Evolutionary conservation across 1,139 yeast species (phyloP), one percentile per base, ranked within the genome.

Genomic region (Hyphopichia khmerensis): DNA sequence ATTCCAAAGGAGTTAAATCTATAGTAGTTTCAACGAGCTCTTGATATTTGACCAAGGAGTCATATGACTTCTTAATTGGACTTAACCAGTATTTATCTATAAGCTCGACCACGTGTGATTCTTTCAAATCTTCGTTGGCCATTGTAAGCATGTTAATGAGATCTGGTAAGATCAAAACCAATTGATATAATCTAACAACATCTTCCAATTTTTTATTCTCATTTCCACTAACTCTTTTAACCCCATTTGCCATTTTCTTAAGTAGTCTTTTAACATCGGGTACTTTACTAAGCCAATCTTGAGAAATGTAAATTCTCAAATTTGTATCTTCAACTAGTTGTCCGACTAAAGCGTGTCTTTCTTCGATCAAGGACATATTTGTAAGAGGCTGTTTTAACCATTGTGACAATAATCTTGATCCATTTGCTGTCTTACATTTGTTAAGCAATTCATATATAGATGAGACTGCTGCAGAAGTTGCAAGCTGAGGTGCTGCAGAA

Each of bases 381-480:
- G 96, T 83, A 40, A 93, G 72, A 0, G 99, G 99, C 62, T 93
- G 99, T 56, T 93, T 93, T 48, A 95, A 74, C 99, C 99, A 93
- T 57, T 89, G 96, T 11, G 93, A 83, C 31, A 93, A 74, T 42
- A 91, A 66, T 51, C 98, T 77, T 1, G 93, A 74, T 3, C 99
- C 99, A 17, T 95, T 88, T 1, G 82, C 73, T 2, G 96, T 85
- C 55, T 87, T 88, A 68, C 98, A 93, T 50, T 83, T 82, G 67
- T 93, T 93, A 51, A 93, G 71, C 36, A 95, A 71, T 24, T 95
- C 96, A 59, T 79, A 90, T 34, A 93, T 67, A 5, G 95, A 86
- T 14, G 68, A 60, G n/a, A 70, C 48, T 34, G 62, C 51, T 3
- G 38, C 11, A 4, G 69, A 59, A 6, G 72, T 67, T 47, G 60